phyloP scores from a whole-genome alignment of 129 eudicot genomes.

The Glebionis coronaria region DNA sequence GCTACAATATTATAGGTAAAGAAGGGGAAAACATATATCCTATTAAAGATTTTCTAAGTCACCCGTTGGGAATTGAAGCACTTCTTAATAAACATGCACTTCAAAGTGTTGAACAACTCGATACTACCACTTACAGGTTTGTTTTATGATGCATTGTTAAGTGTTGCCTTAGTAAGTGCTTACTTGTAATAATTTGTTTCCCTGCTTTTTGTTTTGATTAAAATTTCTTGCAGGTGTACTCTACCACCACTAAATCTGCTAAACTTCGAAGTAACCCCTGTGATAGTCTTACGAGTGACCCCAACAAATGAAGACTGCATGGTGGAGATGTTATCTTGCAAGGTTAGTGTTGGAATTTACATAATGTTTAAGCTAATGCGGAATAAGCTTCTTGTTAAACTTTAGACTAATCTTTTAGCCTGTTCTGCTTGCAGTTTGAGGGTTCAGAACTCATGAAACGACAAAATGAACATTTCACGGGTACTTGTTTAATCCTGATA shows the following conservation, averaged over 20 bases:
- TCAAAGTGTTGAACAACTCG: conserved; percentile 58
- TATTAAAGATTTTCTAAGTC: conserved; percentile 64
- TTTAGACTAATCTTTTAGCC: conserved; percentile 5
- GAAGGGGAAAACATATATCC: conserved; percentile 35
- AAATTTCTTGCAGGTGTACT: conserved; percentile 61
- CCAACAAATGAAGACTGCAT: conserved; percentile 73
- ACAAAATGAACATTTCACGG: conserved; percentile 86
- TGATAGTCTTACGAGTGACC: conserved; percentile 64
- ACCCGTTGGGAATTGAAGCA: conserved; percentile 79
- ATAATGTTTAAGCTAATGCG: neutral
- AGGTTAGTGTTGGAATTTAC: conserved; percentile 42
- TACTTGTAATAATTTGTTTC: neutral
- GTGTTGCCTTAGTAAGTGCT: no score
- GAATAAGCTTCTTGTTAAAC: neutral
- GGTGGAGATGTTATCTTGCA: conserved; percentile 92
- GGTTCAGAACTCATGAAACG: conserved; percentile 78
- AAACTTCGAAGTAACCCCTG: conserved; percentile 81
- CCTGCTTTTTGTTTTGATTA: neutral
- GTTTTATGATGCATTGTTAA: neutral
- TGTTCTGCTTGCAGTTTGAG: conserved; percentile 75
- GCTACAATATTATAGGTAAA: conserved; percentile 26
- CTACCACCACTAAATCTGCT: conserved; percentile 63
- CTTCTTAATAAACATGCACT: conserved; percentile 63
- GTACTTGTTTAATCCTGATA: conserved; percentile 29
- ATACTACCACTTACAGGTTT: conserved; percentile 75